Evolutionary conservation across 805 yeast genomes (phyloP).

Genomic region (Candida sithepensis): DNA sequence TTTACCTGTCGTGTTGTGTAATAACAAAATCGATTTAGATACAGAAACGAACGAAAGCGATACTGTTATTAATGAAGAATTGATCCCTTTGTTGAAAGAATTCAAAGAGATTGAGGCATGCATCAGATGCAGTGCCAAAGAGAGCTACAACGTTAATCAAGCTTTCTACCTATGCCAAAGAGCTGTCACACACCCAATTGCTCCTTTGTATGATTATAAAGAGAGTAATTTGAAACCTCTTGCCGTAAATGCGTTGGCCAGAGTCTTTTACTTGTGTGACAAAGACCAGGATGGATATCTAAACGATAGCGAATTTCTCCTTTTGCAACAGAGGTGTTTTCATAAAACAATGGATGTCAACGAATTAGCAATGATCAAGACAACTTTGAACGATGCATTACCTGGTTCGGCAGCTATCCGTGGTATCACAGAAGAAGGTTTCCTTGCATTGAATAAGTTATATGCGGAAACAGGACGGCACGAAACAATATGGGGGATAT

Average conservation of each 20-base stretch:
- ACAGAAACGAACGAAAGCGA: slow-evolving; percentile 39
- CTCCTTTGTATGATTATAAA: slow-evolving; percentile 91
- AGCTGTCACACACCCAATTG: slow-evolving; percentile 87
- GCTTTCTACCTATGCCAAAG: slow-evolving; percentile 91
- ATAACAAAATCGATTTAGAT: slow-evolving; percentile 47
- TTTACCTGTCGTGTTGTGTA: slow-evolving; percentile 86
- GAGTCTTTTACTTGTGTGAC: slow-evolving; percentile 84
- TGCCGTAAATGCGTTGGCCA: slow-evolving; percentile 68
- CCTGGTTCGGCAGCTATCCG: slow-evolving; percentile 31
- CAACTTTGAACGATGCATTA: slow-evolving; percentile 26
- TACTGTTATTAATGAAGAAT: slow-evolving; percentile 63
- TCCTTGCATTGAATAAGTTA: slow-evolving; percentile 68
- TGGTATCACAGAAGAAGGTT: slow-evolving; percentile 74
- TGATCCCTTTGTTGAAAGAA: slow-evolving; percentile 80
- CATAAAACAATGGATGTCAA: slow-evolving; percentile 45
- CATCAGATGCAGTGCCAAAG: slow-evolving; percentile 80
- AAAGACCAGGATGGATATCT: slow-evolving; percentile 86
- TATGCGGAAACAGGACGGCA: slow-evolving; percentile 92
- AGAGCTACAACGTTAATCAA: slow-evolving; percentile 82
- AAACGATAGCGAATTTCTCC: slow-evolving; percentile 64
- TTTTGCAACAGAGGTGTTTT: slow-evolving; percentile 74
- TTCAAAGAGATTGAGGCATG: slow-evolving; percentile 94
- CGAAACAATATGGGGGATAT: slow-evolving; percentile 95
- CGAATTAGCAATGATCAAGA: slow-evolving; percentile 44
- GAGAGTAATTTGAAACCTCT: slow-evolving; percentile 77